Percentiles rank a stretch among this genome's conserved stretches.
Evolutionary conservation across 176 grass and related monocot genomes (phyloP).

Genomic region (Triticum timopheevii): DNA sequence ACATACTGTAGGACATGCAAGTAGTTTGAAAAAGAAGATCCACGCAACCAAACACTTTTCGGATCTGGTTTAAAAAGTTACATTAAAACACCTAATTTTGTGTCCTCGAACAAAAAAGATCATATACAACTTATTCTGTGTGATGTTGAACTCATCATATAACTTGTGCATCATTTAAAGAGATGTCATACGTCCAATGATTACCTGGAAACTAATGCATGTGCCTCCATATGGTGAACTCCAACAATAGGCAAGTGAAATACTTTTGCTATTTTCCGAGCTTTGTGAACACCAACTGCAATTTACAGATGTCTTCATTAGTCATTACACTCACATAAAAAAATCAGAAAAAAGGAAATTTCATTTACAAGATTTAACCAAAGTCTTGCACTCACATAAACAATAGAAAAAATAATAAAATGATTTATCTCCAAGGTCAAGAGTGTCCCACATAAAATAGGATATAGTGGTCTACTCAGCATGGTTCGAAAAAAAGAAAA

Average conservation of each 20-base stretch:
- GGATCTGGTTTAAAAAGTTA: not conserved
- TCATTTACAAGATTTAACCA: not conserved
- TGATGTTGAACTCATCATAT: not conserved
- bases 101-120: not conserved
- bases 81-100: not conserved
- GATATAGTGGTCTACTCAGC: not conserved
- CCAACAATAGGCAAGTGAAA: constrained; percentile 80
- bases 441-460: not conserved
- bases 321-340: not conserved
- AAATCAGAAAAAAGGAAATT: not conserved
- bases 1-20: not conserved
- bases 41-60: not conserved
- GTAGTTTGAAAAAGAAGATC: not conserved
- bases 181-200: not conserved
- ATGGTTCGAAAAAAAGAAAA: not conserved
- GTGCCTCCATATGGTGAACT: constrained; percentile 97
- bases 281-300: constrained; percentile 95
- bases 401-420: not conserved
- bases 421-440: not conserved
- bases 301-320: constrained; percentile 13
- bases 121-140: not conserved
- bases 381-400: not conserved
- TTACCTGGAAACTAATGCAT: constrained; percentile 95
- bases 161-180: not conserved
- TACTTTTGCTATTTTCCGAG: constrained; percentile 67